Base-by-base conservation (phyloP, 306 rosid genomes). In the Cucurbita pepo region DNA sequence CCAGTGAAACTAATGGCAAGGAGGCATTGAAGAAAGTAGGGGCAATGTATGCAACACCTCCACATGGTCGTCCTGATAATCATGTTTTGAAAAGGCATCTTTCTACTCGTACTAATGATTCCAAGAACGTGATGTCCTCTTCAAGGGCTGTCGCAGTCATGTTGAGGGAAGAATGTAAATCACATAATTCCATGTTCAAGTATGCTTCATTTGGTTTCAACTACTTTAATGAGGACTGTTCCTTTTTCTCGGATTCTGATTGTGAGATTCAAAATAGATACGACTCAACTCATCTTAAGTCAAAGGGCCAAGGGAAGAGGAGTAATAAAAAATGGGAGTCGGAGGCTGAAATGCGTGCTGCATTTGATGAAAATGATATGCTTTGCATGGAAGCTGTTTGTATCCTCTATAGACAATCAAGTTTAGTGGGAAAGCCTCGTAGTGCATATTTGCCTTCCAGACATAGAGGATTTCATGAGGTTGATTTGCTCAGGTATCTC, bases 341-440 rank as follows among this genome's bases (percentile, higher is more conserved):
- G 25, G 73, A 71, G 51, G 77, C 55, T 13, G 76, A 77, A 45
- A 70, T 71, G 77, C 56, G 19, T 75, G 56, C 45, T 44, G 77
- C 69, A 69, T 75, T 81, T 75, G 54, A 58, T 69, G 62, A 69
- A 54, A 53, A 52, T 63, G 54, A 54, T 65, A 72, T 34, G 56
- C 71, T 77, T 59, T 67, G 81, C 55, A 70, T 60, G 62, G 56
- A 77, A 59, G 81, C 67, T 19, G 54, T 67, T 52, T 77, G 61
- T 81, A 56, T 64, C 40, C 73, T 58, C 50, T 69, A 77, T 30
- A 57, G 75, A 57, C 69, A 58, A 22, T 36, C 58, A 40, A 65
- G 44, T 19, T 76, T 56, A 19, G 34, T 6, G 10, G 65, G 50
- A 48, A 69, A 14, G 40, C 16, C 75, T 7, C 8, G 4, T 50